Conservation (phyloP, 148 eudicot species). For the Gaultheria prostrata region DNA sequence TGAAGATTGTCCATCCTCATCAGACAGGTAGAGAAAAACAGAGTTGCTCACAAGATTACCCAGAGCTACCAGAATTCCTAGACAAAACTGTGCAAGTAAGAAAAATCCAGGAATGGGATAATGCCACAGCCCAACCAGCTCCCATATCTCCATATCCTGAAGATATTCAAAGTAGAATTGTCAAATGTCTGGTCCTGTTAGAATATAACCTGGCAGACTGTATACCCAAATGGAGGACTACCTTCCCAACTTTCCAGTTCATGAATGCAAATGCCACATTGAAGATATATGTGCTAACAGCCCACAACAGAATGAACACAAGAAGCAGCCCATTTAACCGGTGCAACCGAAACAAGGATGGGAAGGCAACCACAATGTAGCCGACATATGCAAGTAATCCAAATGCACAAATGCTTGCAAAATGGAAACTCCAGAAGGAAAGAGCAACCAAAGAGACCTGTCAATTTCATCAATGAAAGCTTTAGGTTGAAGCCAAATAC, state of each 20-base stretch:
- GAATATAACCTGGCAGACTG: not conserved
- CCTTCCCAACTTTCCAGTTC: conserved; percentile 73
- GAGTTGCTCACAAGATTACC: conserved; percentile 96
- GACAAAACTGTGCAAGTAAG: conserved; percentile 89
- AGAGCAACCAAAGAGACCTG: conserved; percentile 94
- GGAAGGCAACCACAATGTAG: conserved; percentile 75
- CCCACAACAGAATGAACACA: conserved; percentile 94
- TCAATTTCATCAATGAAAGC: conserved; percentile 36
- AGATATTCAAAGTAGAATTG: conserved; percentile 18
- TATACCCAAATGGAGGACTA: conserved; percentile 26
- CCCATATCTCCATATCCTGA: conserved; percentile 96
- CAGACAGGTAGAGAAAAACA: conserved; percentile 71
- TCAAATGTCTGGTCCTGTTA: not conserved
- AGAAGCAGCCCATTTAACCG: conserved; percentile 89
- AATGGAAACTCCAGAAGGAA: conserved; percentile 93
- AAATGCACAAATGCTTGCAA: conserved; percentile 93
- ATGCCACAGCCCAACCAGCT: conserved; percentile 95
- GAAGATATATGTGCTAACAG: conserved; percentile 81
- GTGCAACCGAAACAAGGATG: conserved; percentile 85
- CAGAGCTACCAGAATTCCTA: conserved; percentile 85
- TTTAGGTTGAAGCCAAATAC: conserved; percentile 18
- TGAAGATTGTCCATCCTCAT: conserved; percentile 53
- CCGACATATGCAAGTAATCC: conserved; percentile 95
- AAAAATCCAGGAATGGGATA: conserved; percentile 92
- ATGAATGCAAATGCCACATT: conserved; percentile 78